These are phyloP conservation scores for Gossypium lobatum DNA, from an alignment of 441 rosid species.

Conservation along the genomic window DNA sequence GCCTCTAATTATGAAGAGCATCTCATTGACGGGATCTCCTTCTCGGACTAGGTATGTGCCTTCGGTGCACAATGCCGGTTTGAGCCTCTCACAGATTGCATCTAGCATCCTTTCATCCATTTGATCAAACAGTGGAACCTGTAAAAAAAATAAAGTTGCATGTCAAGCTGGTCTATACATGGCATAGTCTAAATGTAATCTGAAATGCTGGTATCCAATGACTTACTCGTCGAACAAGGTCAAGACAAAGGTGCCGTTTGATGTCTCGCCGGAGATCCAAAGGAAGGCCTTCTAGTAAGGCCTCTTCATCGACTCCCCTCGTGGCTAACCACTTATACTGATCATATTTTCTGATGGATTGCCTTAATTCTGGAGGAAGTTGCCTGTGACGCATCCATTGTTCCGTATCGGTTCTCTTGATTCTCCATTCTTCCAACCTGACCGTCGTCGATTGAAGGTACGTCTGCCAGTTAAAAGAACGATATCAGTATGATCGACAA, in stretches of 20 bases:
- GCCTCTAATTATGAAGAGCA: conserved; percentile 65
- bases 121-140: conserved; percentile 67
- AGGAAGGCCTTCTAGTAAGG: conserved; percentile 68
- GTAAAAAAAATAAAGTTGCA: background rate
- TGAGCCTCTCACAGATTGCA: conserved; percentile 61
- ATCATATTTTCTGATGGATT: conserved; percentile 66
- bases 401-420: conserved; percentile 75
- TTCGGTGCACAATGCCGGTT: conserved; percentile 51
- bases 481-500: background rate
- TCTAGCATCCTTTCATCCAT: conserved; percentile 70
- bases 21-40: conserved; percentile 65
- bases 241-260: conserved; percentile 84
- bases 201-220: background rate
- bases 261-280: conserved; percentile 75
- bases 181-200: background rate
- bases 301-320: conserved; percentile 86
- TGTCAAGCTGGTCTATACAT: background rate
- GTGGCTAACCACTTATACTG: conserved; percentile 85
- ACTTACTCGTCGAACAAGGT: conserved; percentile 49
- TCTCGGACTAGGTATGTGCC: conserved; percentile 55
- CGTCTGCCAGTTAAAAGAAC: conserved; percentile 41
- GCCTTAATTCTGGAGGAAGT: conserved; percentile 58
- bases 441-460: conserved; percentile 76
- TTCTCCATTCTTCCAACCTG: conserved; percentile 88
- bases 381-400: conserved; percentile 95